Evolutionary conservation across 108 stramenopile genomes (phyloP).

Genomic region (Skeletonema marinoi): DNA sequence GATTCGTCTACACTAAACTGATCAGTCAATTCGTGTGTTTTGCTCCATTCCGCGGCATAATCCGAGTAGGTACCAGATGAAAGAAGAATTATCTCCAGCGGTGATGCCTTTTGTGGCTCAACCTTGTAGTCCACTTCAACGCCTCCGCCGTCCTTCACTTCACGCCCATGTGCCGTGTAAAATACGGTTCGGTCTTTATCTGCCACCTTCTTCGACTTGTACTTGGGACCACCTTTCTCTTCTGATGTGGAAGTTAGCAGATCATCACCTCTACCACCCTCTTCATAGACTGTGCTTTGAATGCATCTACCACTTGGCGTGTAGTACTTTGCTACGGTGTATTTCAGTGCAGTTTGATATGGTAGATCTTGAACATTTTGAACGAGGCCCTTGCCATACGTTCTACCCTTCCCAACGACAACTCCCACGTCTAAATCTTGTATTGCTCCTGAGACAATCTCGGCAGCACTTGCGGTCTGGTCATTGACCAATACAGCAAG

Average conservation of each 20-base stretch:
- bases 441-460: constrained; percentile 96
- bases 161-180: constrained; percentile 72
- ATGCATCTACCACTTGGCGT: constrained; percentile 93
- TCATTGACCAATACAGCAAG: constrained; percentile 92
- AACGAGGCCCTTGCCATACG: constrained; percentile 98
- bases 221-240: constrained; percentile 48
- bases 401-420: constrained; percentile 88
- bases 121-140: constrained; percentile 92
- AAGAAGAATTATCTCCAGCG: constrained; percentile 86
- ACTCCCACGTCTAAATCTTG: constrained; percentile 96
- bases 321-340: constrained; percentile 97
- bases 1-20: constrained; percentile 80
- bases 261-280: constrained; percentile 55
- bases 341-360: constrained; percentile 89
- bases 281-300: constrained; percentile 89
- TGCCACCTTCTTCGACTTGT: constrained; percentile 63
- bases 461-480: constrained; percentile 92
- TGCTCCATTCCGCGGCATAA: constrained; percentile 87
- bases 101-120: constrained; percentile 78
- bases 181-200: constrained; percentile 72
- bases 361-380: constrained; percentile 93
- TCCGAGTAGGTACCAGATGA: constrained; percentile 74
- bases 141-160: constrained; percentile 92
- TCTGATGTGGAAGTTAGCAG: background rate
- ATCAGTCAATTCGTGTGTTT: constrained; percentile 67